A percentile compares a stretch with the other conserved stretches of the same genome.
Conservation (phyloP, 75 land plant genomes). For the Cunninghamia lanceolata region DNA sequence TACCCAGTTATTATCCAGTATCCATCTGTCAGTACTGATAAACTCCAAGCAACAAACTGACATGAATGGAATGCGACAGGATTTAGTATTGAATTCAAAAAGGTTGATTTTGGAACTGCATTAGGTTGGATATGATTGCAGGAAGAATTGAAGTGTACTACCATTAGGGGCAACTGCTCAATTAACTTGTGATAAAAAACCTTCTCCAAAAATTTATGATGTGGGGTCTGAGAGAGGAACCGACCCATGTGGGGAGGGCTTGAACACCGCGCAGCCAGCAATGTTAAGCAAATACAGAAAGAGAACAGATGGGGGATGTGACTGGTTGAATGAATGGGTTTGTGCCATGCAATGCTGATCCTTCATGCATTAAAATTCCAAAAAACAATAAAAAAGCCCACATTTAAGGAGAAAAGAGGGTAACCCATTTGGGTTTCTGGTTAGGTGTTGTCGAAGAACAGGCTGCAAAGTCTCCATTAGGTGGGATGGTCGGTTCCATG, state of each 20-base stretch:
- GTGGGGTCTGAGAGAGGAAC: constrained; percentile 2
- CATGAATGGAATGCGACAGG: background rate
- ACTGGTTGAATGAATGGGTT: background rate
- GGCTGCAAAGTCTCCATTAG: background rate
- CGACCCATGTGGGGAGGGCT: constrained; percentile 1
- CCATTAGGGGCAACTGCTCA: background rate
- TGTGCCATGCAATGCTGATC: constrained; percentile 3
- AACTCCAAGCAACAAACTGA: background rate
- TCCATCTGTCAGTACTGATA: background rate
- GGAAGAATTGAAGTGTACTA: background rate
- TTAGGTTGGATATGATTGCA: background rate
- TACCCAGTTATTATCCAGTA: background rate
- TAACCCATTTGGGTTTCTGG: background rate
- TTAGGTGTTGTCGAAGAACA: background rate
- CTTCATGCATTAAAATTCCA: background rate
- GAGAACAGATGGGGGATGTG: background rate
- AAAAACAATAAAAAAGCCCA: background rate
- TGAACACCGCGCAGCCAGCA: background rate
- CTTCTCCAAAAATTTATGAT: background rate
- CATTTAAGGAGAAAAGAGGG: background rate
- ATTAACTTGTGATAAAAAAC: background rate
- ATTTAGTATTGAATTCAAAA: background rate
- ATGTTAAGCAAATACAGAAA: background rate
- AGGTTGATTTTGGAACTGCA: background rate
- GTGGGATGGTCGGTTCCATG: background rate